Evolutionary conservation across 2,329 filamentous ascomycete species (phyloP), one percentile per base, ranked within the genome.

Genomic region (Fusarium sp.): DNA sequence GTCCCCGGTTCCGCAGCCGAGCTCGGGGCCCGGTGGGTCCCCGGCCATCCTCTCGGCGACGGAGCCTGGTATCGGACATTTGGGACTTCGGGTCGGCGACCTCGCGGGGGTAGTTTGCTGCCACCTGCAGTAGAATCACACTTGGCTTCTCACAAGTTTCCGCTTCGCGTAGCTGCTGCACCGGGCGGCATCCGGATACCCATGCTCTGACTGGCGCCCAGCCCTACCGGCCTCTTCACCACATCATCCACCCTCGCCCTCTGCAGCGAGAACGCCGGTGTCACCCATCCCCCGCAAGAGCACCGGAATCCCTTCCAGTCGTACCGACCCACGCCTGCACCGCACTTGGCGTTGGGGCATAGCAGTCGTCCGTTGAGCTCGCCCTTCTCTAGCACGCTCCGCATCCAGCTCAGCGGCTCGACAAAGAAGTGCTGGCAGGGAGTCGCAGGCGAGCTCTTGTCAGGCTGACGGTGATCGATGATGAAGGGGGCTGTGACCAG

Each of bases 271-370:
- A 99, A 97, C 1, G 93, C 95, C 10, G 97, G 96, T 60, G 95
- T 94, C 25, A 98, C 89, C 96, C 97, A 98, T 71, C 92, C 91
- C 40, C 93, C 91, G 82, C 97, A 99, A 80, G 91, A 97, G 85
- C 97, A 99, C 81, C 91, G 92, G 88, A 98, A 93, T 15, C 97
- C 97, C 81, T 97, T 95, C 97, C 97, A 99, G 62, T 96, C 94
- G 80, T 98, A 99, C 78, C 97, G 94, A 43, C 97, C 97, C 57
- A 98, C 90, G 62, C 94, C 95, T 45, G 94, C 91, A 56, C 90
- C 90, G 82, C 97, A 99, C 79, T 92, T 93, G 10, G 81, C 68
- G 76, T 92, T 93, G 11, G 97, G 96, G 79, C 97, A 99, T 68
- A 91, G 90, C 35, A 99, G 87, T 11, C 96, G 91, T 27, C 97